These are phyloP conservation scores for Starmerella khaoyaiensis DNA, from an alignment of 805 yeast species.

Conservation along the genomic window DNA sequence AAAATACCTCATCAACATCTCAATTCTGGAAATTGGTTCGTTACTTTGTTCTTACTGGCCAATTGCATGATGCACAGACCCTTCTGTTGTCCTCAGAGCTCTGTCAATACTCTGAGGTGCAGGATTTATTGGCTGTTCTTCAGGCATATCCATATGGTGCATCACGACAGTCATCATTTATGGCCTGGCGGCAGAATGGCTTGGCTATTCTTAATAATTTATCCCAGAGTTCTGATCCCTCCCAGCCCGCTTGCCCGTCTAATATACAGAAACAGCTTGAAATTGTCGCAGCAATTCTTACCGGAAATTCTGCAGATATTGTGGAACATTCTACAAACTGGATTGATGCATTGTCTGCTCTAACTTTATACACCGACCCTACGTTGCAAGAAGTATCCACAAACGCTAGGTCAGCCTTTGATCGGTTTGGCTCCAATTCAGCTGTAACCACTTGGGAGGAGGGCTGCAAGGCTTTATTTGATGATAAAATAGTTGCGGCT, in stretches of 20 bases:
- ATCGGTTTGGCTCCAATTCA: slow-evolving; percentile 4
- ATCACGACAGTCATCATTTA: slow-evolving; percentile 8
- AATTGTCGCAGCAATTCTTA: slow-evolving; percentile 7
- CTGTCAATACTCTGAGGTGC: neutral
- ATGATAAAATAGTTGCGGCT: slow-evolving; percentile 14
- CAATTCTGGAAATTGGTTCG: slow-evolving; percentile 9
- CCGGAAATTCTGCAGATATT: slow-evolving; percentile 10
- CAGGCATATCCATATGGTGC: slow-evolving; percentile 10
- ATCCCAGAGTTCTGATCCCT: no score
- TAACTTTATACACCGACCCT: slow-evolving; percentile 16
- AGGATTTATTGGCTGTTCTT: slow-evolving; percentile 3
- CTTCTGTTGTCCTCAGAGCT: slow-evolving; percentile 3
- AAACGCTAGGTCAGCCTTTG: slow-evolving; percentile 8
- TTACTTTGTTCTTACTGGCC: slow-evolving; percentile 7
- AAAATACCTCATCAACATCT: neutral
- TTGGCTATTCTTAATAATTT: slow-evolving; percentile 11
- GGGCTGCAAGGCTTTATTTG: slow-evolving; percentile 17
- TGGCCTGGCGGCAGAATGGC: slow-evolving; percentile 16
- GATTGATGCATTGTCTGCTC: slow-evolving; percentile 15
- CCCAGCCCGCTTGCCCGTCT: no score
- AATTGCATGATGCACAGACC: slow-evolving; percentile 5
- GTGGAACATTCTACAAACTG: slow-evolving; percentile 9
- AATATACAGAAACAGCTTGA: slow-evolving; percentile 4
- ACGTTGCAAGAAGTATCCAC: slow-evolving; percentile 7
- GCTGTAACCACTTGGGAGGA: slow-evolving; percentile 19